A percentile compares a stretch with the other conserved stretches of the same genome.
Conservation (phyloP, 805 yeast genomes). For the Blastobotrys muscicola region DNA sequence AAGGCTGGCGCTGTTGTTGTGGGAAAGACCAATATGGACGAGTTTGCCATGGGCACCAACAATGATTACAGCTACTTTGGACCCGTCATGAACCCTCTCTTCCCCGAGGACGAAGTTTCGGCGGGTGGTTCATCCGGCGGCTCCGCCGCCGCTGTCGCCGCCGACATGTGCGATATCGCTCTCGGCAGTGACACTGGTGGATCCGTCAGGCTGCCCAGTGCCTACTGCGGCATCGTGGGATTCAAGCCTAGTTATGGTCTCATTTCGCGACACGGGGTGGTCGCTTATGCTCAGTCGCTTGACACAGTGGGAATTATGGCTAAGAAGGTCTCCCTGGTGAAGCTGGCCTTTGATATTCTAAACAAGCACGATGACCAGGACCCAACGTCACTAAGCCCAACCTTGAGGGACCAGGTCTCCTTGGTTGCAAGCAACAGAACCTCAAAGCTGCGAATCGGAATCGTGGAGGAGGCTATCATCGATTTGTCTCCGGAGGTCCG, state of each 20-base stretch:
- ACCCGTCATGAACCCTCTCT: conserved; percentile 34
- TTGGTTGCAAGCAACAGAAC: conserved; percentile 3
- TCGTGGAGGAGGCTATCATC: conserved; percentile 58
- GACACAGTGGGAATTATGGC: conserved; percentile 89
- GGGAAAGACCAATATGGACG: conserved; percentile 91
- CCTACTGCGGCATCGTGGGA: conserved; percentile 75
- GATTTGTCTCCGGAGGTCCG: conserved; percentile 43
- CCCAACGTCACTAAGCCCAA: conserved; percentile 47
- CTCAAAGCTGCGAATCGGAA: conserved; percentile 47
- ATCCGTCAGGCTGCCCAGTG: conserved; percentile 84
- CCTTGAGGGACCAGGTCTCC: conserved; percentile 9
- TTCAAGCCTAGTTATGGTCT: conserved; percentile 93
- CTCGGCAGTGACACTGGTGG: conserved; percentile 98
- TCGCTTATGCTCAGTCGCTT: conserved; percentile 86
- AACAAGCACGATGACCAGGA: conserved; percentile 63
- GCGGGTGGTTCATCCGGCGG: conserved; percentile 97
- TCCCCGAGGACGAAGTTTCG: conserved; percentile 31
- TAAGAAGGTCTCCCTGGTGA: conserved; percentile 35
- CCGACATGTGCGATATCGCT: conserved; percentile 59
- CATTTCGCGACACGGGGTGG: conserved; percentile 82
- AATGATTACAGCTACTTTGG: conserved; percentile 29
- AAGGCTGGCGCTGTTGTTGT: conserved; percentile 40
- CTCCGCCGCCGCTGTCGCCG: conserved; percentile 84
- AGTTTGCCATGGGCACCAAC: conserved; percentile 87
- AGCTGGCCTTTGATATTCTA: conserved; percentile 43